These are phyloP conservation scores for Metschnikowia hibisci DNA, from an alignment of 805 yeast species.

Conservation along the genomic window DNA sequence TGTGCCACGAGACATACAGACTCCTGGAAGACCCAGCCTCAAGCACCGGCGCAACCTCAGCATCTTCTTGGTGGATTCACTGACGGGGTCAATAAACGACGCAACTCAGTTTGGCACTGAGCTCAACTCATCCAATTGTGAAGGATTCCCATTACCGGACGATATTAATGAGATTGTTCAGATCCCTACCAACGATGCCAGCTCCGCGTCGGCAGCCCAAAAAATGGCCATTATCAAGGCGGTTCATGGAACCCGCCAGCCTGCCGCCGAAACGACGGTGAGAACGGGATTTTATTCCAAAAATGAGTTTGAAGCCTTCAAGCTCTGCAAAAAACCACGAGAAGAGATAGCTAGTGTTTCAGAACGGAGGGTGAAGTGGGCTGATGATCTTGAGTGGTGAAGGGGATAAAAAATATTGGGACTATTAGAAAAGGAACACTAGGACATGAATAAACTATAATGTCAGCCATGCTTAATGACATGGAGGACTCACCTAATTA, in stretches of 20 bases:
- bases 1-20: constrained; percentile 31
- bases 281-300: constrained; percentile 28
- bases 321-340: constrained; percentile 11
- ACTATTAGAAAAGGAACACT: neutral
- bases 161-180: constrained; percentile 54
- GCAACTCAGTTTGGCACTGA: constrained; percentile 71
- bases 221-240: constrained; percentile 43
- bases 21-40: constrained; percentile 32
- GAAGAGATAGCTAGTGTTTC: constrained; percentile 18
- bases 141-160: constrained; percentile 61
- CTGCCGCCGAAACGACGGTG: neutral
- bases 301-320: constrained; percentile 24
- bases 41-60: constrained; percentile 19
- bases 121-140: constrained; percentile 57
- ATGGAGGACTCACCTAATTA: no score
- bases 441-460: no score
- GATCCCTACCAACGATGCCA: constrained; percentile 45
- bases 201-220: constrained; percentile 10
- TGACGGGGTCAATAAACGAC: constrained; percentile 56
- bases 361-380: constrained; percentile 29
- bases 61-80: constrained; percentile 56
- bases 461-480: no score
- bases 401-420: neutral
- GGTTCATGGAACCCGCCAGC: constrained; percentile 7
- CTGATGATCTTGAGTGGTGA: constrained; percentile 36